Evolutionary conservation across 164 flowering plant species (phyloP).

Genomic region (Santalum album): DNA sequence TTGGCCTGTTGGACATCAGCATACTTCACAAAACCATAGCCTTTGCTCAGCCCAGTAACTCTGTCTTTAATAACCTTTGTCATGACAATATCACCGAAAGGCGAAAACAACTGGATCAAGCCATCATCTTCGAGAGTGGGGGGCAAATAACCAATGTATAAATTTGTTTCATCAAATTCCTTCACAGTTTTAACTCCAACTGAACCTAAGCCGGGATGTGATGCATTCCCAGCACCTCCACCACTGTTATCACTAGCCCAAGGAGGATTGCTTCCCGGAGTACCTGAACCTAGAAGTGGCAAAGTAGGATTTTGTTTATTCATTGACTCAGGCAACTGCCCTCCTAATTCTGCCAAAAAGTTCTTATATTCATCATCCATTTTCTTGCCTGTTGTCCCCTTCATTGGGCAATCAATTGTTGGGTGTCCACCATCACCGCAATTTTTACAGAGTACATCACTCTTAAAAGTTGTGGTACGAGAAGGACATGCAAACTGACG

Average conservation of each 20-base stretch:
- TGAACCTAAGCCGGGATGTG: constrained; percentile 41
- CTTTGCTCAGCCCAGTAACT: constrained; percentile 70
- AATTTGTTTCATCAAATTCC: constrained; percentile 83
- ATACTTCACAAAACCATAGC: constrained; percentile 97
- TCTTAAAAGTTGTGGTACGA: constrained; percentile 71
- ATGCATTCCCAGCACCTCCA: constrained; percentile 20
- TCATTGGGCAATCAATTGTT: constrained; percentile 88
- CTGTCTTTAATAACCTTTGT: constrained; percentile 92
- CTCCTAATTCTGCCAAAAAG: constrained; percentile 89
- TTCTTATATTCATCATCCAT: constrained; percentile 97
- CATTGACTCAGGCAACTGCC: constrained; percentile 62
- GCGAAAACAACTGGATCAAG: constrained; percentile 58
- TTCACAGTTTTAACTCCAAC: constrained; percentile 42
- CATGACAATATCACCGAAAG: constrained; percentile 86
- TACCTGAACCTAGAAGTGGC: constrained; percentile 37
- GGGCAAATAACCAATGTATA: constrained; percentile 87
- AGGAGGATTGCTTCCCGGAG: constrained; percentile 67
- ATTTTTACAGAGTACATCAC: constrained; percentile 80
- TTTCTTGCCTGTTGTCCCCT: constrained; percentile 83
- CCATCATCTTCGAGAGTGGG: constrained; percentile 87
- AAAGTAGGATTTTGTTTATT: constrained; percentile 38
- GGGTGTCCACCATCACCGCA: constrained; percentile 99
- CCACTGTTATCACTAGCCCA: constrained; percentile 51
- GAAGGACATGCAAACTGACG: constrained; percentile 90
- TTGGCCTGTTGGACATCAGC: constrained; percentile 75